A percentile compares a stretch with the other conserved stretches of the same genome.
Conservation (phyloP, 2,329 filamentous ascomycete genomes). For the Aspergillus terreus region DNA sequence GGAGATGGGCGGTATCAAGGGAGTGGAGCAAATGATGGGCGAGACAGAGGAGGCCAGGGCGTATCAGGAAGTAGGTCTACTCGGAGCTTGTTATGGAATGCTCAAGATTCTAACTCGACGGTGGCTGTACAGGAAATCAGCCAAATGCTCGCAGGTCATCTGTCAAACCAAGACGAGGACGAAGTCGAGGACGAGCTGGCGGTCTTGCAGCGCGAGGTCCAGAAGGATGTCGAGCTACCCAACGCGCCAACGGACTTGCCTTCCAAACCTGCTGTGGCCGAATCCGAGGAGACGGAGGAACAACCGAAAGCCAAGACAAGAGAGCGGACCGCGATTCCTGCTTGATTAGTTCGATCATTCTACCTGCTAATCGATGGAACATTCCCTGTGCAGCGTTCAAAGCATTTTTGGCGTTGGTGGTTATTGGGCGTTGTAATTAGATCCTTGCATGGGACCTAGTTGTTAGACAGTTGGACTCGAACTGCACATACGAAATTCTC, state of each 20-base stretch:
- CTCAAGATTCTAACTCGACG: constrained; percentile 3
- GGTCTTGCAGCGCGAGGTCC: constrained; percentile 66
- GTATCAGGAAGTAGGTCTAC: constrained; percentile 72
- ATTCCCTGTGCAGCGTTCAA: neutral
- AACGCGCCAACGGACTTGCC: constrained; percentile 34
- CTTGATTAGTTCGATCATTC: neutral
- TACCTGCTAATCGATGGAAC: neutral
- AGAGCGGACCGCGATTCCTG: constrained; percentile 12
- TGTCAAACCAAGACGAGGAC: constrained; percentile 94
- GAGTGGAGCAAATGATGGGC: constrained; percentile 91
- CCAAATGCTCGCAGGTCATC: constrained; percentile 80
- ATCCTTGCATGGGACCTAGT: neutral
- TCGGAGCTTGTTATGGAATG: neutral
- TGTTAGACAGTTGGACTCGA: constrained; percentile 11
- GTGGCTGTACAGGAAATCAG: constrained; percentile 68
- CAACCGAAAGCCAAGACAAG: constrained; percentile 25
- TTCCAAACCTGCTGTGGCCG: constrained; percentile 25
- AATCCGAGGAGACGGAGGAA: constrained; percentile 25
- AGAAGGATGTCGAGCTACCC: constrained; percentile 34
- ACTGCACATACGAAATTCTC: neutral
- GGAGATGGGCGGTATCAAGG: constrained; percentile 93
- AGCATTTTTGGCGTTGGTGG: constrained; percentile 27
- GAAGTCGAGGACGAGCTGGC: constrained; percentile 95
- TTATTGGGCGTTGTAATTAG: neutral
- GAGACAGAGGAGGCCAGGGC: constrained; percentile 86